These are phyloP conservation scores for Arabidopsis arenosa DNA, from an alignment of 345 rosid genomes.

Conservation along the genomic window DNA sequence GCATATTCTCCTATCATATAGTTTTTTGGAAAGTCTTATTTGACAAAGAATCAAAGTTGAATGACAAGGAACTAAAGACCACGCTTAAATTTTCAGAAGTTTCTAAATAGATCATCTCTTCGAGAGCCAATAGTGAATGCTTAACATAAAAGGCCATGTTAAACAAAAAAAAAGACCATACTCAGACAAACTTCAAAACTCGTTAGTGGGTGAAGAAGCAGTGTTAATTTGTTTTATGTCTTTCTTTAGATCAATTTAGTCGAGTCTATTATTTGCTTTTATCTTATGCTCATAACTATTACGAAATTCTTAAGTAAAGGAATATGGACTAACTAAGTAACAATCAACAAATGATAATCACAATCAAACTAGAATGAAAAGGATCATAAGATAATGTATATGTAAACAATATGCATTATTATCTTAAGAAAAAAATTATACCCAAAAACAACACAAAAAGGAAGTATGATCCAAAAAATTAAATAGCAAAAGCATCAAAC, in stretches of 20 bases:
- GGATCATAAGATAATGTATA: slow-evolving; percentile 7
- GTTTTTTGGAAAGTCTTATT: not conserved
- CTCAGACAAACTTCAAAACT: not conserved
- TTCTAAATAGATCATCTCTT: not conserved
- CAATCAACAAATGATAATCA: not conserved
- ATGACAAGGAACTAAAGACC: slow-evolving; percentile 1
- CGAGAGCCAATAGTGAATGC: not conserved
- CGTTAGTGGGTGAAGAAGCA: not conserved
- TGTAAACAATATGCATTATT: not conserved
- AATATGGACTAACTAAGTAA: slow-evolving; percentile 2
- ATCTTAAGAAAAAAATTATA: not conserved
- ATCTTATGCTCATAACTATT: slow-evolving; percentile 16
- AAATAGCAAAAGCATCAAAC: not conserved
- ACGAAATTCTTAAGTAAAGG: not conserved
- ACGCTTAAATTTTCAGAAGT: not conserved
- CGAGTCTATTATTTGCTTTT: not conserved
- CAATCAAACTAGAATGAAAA: not conserved
- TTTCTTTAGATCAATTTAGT: not conserved
- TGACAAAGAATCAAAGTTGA: not conserved
- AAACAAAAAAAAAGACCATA: not conserved
- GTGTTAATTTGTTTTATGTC: not conserved
- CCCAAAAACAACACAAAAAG: not conserved
- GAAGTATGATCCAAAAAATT: not conserved
- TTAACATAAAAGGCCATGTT: not conserved
- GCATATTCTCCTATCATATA: not conserved